Evolutionary conservation across 164 flowering plant genomes (phyloP), one percentile per base, ranked within the genome.

Genomic region (Akebia trifoliata): DNA sequence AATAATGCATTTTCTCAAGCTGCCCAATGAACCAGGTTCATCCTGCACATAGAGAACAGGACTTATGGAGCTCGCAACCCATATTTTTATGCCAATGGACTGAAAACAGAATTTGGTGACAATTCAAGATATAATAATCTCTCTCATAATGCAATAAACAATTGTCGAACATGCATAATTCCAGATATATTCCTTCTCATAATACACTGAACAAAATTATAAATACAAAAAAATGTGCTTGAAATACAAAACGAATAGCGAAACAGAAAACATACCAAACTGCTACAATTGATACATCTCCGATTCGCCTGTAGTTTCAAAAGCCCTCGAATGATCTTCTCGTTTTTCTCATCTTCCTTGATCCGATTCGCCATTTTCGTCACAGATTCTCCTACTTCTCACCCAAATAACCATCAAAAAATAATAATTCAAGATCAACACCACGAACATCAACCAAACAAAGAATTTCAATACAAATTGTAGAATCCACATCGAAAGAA

Each of bases 241-340:
- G n/a, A 32, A 18, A n/a, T 5, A 22, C 21, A 18, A 24, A 47
- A 24, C 2, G 44, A 24, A 17, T 12, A n/a, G n/a, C n/a, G n/a
- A 5, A 28, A 28, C 5, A 46, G 45, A 55, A 45, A 51, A 31
- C 15, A 36, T 76, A 93, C 98, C 82, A 89, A 53, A 65, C 83
- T 78, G 50, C 87, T 87, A 69, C 98, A 93, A 75, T 93, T 90
- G 52, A 93, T 90, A 74, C 98, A 93, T 56, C 84, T 74, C 34
- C 95, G 79, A 80, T 93, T 93, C 11, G 95, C 91, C 25, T 97
- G 96, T 56, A 94, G 93, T 81, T 94, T 94, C 89, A 90, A 73
- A 50, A 94, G 90, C 24, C 97, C 97, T 52, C 97, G 72, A 1
- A 91, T 86, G 10, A 91, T 83, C 85, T 84, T 91, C 80, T 91